Percentiles rank a stretch among this genome's conserved stretches.
Evolutionary conservation across 2,329 filamentous ascomycete species (phyloP).

Genomic region (Calonectria montana): DNA sequence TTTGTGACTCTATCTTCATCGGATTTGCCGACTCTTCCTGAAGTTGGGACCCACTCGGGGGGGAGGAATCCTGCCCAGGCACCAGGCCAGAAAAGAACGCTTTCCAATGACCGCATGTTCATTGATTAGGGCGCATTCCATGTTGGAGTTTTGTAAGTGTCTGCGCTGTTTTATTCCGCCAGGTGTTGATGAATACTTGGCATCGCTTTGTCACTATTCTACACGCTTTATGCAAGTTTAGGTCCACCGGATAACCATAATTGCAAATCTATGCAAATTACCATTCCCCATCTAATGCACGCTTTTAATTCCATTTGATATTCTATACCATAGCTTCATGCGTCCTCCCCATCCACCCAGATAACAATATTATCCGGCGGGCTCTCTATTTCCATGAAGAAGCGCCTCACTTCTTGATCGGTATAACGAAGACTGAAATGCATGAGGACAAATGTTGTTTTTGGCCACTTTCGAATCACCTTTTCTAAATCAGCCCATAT

Average conservation of each 20-base stretch:
- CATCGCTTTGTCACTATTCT: too few species aligned
- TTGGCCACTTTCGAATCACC: conserved; percentile 55
- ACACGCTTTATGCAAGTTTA: too few species aligned
- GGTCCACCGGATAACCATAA: too few species aligned
- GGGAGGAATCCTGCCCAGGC: too few species aligned
- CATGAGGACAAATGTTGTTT: conserved; percentile 58
- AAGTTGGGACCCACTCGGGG: not conserved
- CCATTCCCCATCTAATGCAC: too few species aligned
- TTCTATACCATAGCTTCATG: not conserved
- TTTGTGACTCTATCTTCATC: not conserved
- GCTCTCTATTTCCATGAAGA: conserved; percentile 54
- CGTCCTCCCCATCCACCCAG: conserved; percentile 56
- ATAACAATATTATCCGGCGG: conserved; percentile 58
- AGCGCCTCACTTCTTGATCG: conserved; percentile 52
- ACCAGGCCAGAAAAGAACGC: too few species aligned
- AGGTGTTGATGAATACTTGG: too few species aligned
- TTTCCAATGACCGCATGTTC: too few species aligned
- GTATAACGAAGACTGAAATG: conserved; percentile 61
- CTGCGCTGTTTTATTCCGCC: too few species aligned
- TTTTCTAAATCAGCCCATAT: conserved; percentile 58
- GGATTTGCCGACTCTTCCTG: not conserved
- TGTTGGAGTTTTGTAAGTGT: too few species aligned
- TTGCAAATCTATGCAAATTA: too few species aligned
- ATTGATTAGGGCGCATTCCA: too few species aligned
- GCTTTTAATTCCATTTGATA: not conserved